Evolutionary conservation across 1,284 basidiomycete species (phyloP).

Genomic region (Puccinia novopanici): DNA sequence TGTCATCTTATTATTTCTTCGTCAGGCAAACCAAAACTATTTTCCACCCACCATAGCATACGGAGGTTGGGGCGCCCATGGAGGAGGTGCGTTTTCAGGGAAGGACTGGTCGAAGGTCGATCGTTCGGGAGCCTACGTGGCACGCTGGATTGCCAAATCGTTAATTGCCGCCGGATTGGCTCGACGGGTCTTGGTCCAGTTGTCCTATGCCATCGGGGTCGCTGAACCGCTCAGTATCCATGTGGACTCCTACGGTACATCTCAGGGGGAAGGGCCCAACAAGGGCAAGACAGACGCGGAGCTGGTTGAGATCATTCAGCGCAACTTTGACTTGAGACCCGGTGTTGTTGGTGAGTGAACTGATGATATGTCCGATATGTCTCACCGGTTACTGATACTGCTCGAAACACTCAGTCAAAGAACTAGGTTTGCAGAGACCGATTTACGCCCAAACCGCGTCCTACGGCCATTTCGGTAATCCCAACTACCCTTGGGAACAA

Average conservation of each 20-base stretch:
- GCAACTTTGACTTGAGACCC: conserved; percentile 71
- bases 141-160: conserved; percentile 98
- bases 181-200: conserved; percentile 88
- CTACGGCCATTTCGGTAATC: conserved; percentile 77
- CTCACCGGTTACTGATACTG: conserved; percentile 40
- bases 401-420: conserved; percentile 66
- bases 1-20: background rate
- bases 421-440: conserved; percentile 89
- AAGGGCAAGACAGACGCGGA: conserved; percentile 82
- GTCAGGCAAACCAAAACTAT: background rate
- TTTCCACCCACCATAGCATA: conserved; percentile 75
- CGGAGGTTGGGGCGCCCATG: conserved; percentile 99
- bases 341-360: conserved; percentile 61
- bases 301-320: conserved; percentile 84
- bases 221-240: conserved; percentile 96
- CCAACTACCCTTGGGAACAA: conserved; percentile 91
- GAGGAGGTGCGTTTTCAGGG: conserved; percentile 99
- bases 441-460: conserved; percentile 93
- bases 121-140: conserved; percentile 97
- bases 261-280: conserved; percentile 82
- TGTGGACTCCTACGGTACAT: conserved; percentile 96
- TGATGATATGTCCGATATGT: conserved; percentile 74
- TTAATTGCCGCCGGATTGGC: conserved; percentile 88
- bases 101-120: conserved; percentile 92
- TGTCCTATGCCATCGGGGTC: conserved; percentile 99